phyloP scores from a whole-genome alignment of 2,329 filamentous ascomycete genomes.

The Botrytis deweyae region DNA sequence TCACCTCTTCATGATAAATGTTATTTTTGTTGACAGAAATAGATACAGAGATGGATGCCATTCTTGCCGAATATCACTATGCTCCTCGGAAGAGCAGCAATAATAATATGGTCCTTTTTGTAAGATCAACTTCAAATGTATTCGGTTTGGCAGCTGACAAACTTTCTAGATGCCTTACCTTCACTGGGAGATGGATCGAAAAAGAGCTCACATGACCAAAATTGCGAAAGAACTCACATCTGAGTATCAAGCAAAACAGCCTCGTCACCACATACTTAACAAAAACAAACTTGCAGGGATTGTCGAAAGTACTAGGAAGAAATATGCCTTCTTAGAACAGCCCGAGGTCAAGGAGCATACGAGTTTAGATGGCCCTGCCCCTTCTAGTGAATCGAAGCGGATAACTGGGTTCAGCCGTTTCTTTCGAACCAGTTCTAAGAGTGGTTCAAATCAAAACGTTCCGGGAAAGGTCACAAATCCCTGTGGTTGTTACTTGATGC shows the following conservation, averaged over 20 bases:
- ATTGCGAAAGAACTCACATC: not conserved
- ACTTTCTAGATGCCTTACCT: not conserved
- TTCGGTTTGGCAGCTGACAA: not conserved
- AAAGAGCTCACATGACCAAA: not conserved
- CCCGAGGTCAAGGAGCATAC: not conserved
- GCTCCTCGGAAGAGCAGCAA: not conserved
- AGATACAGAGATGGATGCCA: not conserved
- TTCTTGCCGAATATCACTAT: not conserved
- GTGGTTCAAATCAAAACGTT: fast-evolving
- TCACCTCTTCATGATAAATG: not conserved
- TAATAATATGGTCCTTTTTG: not conserved
- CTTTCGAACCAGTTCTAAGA: fast-evolving
- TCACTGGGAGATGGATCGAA: not conserved
- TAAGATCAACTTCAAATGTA: fast-evolving
- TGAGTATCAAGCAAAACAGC: not conserved
- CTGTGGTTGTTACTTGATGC: constrained; percentile 26
- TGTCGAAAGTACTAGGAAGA: not conserved
- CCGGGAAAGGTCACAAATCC: not conserved
- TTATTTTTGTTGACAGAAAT: not conserved
- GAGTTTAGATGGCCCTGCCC: not conserved
- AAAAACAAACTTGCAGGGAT: not conserved
- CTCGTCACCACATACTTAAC: not conserved
- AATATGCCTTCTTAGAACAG: not conserved
- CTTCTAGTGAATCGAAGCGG: not conserved
- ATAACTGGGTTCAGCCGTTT: not conserved